Percentiles rank a stretch among this genome's conserved stretches.
phyloP scores from a whole-genome alignment of 2,329 filamentous ascomycete genomes.

The Colletotrichum sp. region DNA sequence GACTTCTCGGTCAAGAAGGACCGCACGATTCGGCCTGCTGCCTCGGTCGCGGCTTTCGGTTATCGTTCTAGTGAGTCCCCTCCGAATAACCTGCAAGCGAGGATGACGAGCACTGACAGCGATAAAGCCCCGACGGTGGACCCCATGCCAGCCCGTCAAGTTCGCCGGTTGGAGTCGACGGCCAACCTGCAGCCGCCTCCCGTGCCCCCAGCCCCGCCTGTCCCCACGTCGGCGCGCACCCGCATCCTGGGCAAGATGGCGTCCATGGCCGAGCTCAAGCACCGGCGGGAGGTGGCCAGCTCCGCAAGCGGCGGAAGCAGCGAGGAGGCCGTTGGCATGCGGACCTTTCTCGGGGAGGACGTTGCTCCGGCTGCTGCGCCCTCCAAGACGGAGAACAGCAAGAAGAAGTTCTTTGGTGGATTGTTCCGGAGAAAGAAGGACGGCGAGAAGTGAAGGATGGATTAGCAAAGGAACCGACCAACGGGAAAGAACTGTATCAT shows the following conservation, averaged over 20 bases:
- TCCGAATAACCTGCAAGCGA: background rate
- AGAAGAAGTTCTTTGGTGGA: conserved; percentile 8
- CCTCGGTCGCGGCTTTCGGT: background rate
- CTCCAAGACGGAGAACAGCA: background rate
- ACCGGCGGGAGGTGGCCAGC: background rate
- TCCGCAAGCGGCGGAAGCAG: background rate
- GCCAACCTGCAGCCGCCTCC: background rate
- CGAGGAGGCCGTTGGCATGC: conserved; percentile 3
- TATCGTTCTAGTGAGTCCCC: background rate
- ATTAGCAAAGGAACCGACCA: background rate
- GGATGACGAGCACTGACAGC: background rate
- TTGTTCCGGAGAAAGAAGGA: conserved; percentile 9
- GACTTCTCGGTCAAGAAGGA: conserved; percentile 14
- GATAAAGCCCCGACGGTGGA: background rate
- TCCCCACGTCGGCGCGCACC: background rate
- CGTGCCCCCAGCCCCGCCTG: background rate
- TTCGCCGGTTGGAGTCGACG: background rate
- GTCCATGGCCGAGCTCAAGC: conserved; percentile 14
- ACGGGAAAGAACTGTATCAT: background rate
- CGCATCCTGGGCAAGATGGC: conserved; percentile 1
- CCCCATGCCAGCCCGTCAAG: background rate
- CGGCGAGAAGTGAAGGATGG: background rate
- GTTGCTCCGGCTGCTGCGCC: background rate
- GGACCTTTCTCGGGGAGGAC: conserved; percentile 8
- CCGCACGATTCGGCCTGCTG: background rate